Evolutionary conservation across 345 rosid species (phyloP), one percentile per base, ranked within the genome.

Genomic region (Syzygium oleosum): DNA sequence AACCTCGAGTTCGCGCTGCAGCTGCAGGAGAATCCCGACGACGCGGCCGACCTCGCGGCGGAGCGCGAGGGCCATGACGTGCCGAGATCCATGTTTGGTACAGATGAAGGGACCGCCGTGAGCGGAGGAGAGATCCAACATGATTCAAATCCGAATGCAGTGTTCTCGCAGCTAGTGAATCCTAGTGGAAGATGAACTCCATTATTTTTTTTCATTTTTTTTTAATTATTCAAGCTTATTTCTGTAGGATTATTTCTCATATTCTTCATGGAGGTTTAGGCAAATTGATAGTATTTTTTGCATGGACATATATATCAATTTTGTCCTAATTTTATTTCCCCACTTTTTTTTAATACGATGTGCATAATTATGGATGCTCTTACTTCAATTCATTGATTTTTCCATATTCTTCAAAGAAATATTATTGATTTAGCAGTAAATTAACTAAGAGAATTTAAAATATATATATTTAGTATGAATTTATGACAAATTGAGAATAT

Each of bases 1-100:
- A 95, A 92, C 85, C 95, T 97, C 11, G 98, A 97, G 85, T 92
- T 91, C 49, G 93, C 96, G 6, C 93, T 94, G 78, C 98, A 96
- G 55, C 43, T 96, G 78, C 92, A 94, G 52, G 94, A 91, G 55
- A 90, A 90, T 79, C 90, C 94, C 21, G 92, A 92, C 4, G 88
- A 58, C 29, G 0, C 89, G 19, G 22, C 89, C 12, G 84, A 88
- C 29, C 1, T 59, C n/a, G 88, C 65, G 9, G 86, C 86, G 5
- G 87, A 86, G 27, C 84, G 73, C 4, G 87, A 87, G 5, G 89
- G 68, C 58, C 63, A 63, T 41, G 89, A 56, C 25, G 84, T 34
- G 85, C 87, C 87, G 46, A 73, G 12, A 53, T 86, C 88, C 51
- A 84, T 84, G 78, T 12, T 85, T 21, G 41, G 55, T 51, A 61